Evolutionary conservation across 371 early-diverging fungal species (phyloP), one percentile per base, ranked within the genome.

Genomic region (Syncephalastrum racemosum): DNA sequence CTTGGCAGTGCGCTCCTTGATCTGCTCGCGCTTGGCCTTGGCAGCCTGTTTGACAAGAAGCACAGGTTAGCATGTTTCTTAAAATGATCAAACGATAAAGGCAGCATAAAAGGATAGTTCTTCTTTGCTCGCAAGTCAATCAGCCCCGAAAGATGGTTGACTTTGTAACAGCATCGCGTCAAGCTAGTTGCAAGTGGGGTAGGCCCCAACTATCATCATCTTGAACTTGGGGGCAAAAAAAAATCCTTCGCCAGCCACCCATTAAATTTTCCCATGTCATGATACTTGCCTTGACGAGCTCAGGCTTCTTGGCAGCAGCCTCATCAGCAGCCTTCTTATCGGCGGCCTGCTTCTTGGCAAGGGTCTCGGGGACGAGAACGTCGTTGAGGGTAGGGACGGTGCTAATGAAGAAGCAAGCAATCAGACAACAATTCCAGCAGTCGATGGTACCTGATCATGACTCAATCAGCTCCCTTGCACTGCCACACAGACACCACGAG

Each of bases 1-100:
- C 87, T 92, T 85, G 82, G 94, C 94, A 63, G 98, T 98, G 65
- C 98, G 95, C 87, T 95, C 94, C 92, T 95, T 95, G 84, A 96
- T 89, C 62, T 93, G 94, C 73, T 89, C 85, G 75, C 97, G 91
- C 84, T 92, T 91, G 57, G 77, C 70, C 62, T 83, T 77, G 79
- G 80, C 83, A 57, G 86, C 88, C 95, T 96, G 58, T 54, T 18
- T 16, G 22, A 42, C 13, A 43, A 46, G 15, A 31, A 31, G 36
- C 12, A 10, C 36, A 31, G 10, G 36, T 31, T 31, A 31, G 36
- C 36, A 31, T 31, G 36, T 8, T 31, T 31, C 10, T 8, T 31
- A 10, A 31, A 31, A 39, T 18, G 44, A 18, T 61, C 12, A 8
- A 31, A 31, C 36, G 12, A 10, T 31, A 31, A 12, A 31, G 36